Base-by-base conservation (phyloP, 2,329 filamentous ascomycete genomes). In the Incumbomyces lentus region DNA sequence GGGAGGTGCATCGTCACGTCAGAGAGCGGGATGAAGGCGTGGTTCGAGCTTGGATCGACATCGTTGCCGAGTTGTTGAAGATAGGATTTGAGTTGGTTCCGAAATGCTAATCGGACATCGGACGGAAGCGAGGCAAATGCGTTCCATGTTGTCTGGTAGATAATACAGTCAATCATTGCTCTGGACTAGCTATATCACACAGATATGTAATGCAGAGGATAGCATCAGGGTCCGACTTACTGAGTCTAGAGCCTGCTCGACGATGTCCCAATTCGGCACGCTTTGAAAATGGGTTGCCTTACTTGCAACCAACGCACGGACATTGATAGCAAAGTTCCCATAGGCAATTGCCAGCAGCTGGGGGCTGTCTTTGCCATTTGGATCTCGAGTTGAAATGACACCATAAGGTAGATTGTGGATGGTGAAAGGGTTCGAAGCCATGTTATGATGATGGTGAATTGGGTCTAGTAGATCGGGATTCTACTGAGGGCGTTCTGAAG, bases 341-440 rank as follows among this genome's bases (percentile, higher is more conserved):
- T 45, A 49, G 18, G 49, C 49, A 29, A 46, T 36, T 16, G 49
- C 49, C 31, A 44, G 46, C 34, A 37, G 13, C 37, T 17, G 30
- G 29, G 22, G 40, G 34, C 22, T 26, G 22, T 26, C 22, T 35
- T 46, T 40, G 26, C 26, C 22, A 26, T n/a, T 35, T 5, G 10
- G 17, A n/a, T 46, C 38, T 30, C 14, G 13, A 3, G 41, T 45
- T 2, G 46, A 49, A n/a, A 51, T 38, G 35, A 51, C 42, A 8
- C 49, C 49, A 41, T 49, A 51, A 19, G 50, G 46, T 11, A 50
- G 29, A 29, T 44, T 50, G 31, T 48, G 38, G 14, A 48, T 47
- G n/a, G 50, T 52, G 43, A 49, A 54, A 6, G 42, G 19, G 8
- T 12, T 17, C 6, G 40, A 35, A n/a, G 14, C 13, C 30, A 34